Evolutionary conservation across 345 rosid genomes (phyloP).

Genomic region (Tarenaya hassleriana): DNA sequence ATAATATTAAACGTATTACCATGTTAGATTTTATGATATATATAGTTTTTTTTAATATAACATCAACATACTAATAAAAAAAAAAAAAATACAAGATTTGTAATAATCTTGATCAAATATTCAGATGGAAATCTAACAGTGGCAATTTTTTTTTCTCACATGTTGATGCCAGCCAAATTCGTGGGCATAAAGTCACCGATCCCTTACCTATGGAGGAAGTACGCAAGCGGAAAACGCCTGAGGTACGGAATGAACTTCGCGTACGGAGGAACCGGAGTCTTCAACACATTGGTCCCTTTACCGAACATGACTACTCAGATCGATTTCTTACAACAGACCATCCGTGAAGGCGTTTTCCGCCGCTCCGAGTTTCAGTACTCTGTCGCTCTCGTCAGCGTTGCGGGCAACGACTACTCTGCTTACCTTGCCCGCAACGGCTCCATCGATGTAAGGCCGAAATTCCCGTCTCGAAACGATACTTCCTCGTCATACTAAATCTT

Average conservation of each 20-base stretch:
- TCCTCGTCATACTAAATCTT: too few species aligned
- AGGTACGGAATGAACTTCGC: constrained; percentile 72
- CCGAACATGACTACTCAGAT: constrained; percentile 84
- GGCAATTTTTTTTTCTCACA: too few species aligned
- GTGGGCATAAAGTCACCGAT: constrained; percentile 62
- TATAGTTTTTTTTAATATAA: too few species aligned
- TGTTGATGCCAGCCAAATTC: constrained; percentile 48
- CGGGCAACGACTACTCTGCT: constrained; percentile 70
- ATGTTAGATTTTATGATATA: too few species aligned
- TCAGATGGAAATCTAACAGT: too few species aligned
- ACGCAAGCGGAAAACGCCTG: constrained; percentile 24
- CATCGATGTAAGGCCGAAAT: constrained; percentile 31
- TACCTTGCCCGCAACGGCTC: constrained; percentile 40
- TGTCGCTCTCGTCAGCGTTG: constrained; percentile 46
- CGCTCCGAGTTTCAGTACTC: constrained; percentile 34
- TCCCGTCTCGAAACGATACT: too few species aligned
- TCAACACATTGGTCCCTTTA: constrained; percentile 32
- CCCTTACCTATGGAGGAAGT: constrained; percentile 44
- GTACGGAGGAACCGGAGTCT: constrained; percentile 77
- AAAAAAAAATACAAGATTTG: too few species aligned
- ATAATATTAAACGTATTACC: too few species aligned
- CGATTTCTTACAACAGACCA: constrained; percentile 37
- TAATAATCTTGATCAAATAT: too few species aligned
- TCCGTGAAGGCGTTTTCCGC: constrained; percentile 35
- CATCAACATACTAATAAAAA: too few species aligned